Percentiles rank a stretch among this genome's conserved stretches.
These are phyloP conservation scores for Orbilia javanica DNA, from an alignment of 2,329 filamentous ascomycete genomes.

Conservation along the genomic window DNA sequence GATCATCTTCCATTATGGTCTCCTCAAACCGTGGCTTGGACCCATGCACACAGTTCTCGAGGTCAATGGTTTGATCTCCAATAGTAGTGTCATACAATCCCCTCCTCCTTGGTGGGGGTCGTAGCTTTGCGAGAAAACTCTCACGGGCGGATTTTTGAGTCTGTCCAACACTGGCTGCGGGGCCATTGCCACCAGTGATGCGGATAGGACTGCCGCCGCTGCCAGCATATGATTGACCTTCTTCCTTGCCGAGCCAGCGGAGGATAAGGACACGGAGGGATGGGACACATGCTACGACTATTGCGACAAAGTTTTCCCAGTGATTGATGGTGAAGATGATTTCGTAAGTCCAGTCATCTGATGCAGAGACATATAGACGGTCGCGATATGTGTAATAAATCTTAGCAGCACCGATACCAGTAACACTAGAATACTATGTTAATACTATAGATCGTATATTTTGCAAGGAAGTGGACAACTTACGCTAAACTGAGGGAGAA, in stretches of 20 bases:
- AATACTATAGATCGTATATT: conserved; percentile 7
- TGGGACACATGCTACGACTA: conserved; percentile 66
- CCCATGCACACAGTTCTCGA: conserved; percentile 29
- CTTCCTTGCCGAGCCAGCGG: conserved; percentile 63
- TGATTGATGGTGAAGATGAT: conserved; percentile 66
- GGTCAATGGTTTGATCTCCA: conserved; percentile 55
- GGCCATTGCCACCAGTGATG: conserved; percentile 35
- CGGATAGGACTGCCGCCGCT: conserved; percentile 37
- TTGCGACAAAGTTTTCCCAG: conserved; percentile 66
- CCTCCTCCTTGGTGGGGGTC: conserved; percentile 32
- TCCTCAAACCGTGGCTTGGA: conserved; percentile 38
- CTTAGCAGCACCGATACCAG: conserved; percentile 65
- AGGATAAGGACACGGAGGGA: conserved; percentile 66
- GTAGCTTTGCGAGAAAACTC: conserved; percentile 41
- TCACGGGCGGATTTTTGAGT: conserved; percentile 47
- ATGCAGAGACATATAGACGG: conserved; percentile 64
- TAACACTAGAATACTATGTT: conserved; percentile 62
- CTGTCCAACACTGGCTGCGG: background rate
- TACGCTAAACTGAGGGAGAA: conserved; percentile 66
- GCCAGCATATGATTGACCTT: background rate
- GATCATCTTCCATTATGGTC: conserved; percentile 46
- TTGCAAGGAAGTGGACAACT: conserved; percentile 41
- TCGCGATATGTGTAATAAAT: conserved; percentile 66
- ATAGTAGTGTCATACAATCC: conserved; percentile 52
- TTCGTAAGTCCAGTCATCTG: conserved; percentile 66